Evolutionary conservation across 2,329 filamentous ascomycete species (phyloP).

Genomic region (Myotisia sp.): DNA sequence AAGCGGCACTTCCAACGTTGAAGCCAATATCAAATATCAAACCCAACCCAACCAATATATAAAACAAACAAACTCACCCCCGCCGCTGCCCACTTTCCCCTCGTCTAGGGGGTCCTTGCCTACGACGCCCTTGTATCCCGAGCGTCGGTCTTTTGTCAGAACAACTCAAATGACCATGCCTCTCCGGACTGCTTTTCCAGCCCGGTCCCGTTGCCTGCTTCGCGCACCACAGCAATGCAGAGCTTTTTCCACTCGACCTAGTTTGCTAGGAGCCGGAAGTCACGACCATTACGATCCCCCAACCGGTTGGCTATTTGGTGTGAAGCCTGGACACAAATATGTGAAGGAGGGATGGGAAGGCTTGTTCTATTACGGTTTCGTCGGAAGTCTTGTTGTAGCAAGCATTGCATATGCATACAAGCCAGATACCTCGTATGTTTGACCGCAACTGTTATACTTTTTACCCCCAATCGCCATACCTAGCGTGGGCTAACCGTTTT

Average conservation of each 20-base stretch:
- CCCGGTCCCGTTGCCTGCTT: conserved; percentile 27
- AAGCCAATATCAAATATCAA: too few species aligned
- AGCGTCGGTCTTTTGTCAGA: too few species aligned
- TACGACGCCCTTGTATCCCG: too few species aligned
- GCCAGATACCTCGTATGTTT: conserved; percentile 91
- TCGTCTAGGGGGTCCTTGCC: too few species aligned
- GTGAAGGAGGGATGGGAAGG: conserved; percentile 95
- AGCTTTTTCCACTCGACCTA: conserved; percentile 29
- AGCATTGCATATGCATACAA: conserved; percentile 84
- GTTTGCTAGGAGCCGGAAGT: conserved; percentile 30
- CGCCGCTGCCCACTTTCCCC: too few species aligned
- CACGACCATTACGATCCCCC: conserved; percentile 82
- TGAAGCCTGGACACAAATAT: conserved; percentile 89
- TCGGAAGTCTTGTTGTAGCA: conserved; percentile 58
- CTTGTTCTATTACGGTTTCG: conserved; percentile 71
- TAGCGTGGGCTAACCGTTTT: neutral
- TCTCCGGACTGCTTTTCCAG: conserved; percentile 25
- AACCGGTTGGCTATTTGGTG: conserved; percentile 79
- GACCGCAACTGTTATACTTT: neutral
- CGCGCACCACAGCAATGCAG: conserved; percentile 16
- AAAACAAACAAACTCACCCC: conserved; percentile 1
- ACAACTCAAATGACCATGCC: conserved; percentile 20
- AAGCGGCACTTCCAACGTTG: too few species aligned
- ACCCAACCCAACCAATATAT: conserved; percentile 4
- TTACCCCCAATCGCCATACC: neutral